A percentile compares a stretch with the other conserved stretches of the same genome.
These are phyloP conservation scores for Oldenlandia corymbosa DNA, from an alignment of 257 asterid genomes.

Conservation along the genomic window DNA sequence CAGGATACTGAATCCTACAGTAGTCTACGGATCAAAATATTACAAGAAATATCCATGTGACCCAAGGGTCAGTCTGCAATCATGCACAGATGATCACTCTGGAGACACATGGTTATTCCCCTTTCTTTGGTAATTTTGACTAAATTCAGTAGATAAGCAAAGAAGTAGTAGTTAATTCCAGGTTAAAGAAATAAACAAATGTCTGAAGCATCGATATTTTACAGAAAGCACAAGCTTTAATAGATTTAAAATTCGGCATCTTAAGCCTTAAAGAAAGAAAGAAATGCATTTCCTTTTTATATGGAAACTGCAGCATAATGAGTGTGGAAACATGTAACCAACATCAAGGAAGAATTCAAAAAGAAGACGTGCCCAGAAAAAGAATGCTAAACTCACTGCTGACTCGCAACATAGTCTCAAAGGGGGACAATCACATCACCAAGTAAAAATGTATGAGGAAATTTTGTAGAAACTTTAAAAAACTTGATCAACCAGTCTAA, in stretches of 20 bases:
- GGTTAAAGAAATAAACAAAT: too few species aligned
- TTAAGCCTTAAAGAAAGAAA: neutral
- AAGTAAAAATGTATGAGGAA: too few species aligned
- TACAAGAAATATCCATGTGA: neutral
- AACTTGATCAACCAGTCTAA: neutral
- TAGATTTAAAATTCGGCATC: neutral
- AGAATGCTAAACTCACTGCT: neutral
- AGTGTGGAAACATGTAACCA: neutral
- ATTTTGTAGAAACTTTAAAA: too few species aligned
- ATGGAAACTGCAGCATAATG: neutral
- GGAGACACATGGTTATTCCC: neutral
- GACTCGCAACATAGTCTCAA: neutral
- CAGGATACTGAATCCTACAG: neutral
- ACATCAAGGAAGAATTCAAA: neutral
- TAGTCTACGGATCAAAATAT: neutral
- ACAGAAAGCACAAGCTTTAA: too few species aligned
- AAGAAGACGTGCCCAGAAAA: neutral
- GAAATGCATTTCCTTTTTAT: neutral
- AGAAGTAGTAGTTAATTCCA: too few species aligned
- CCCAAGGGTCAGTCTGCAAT: conserved; percentile 10
- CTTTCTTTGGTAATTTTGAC: neutral
- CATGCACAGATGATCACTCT: neutral
- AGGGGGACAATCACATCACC: neutral
- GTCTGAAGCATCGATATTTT: too few species aligned
- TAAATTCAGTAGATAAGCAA: neutral